Conservation (phyloP, 2,329 filamentous ascomycete genomes). For the Ophiostoma ulmi region DNA sequence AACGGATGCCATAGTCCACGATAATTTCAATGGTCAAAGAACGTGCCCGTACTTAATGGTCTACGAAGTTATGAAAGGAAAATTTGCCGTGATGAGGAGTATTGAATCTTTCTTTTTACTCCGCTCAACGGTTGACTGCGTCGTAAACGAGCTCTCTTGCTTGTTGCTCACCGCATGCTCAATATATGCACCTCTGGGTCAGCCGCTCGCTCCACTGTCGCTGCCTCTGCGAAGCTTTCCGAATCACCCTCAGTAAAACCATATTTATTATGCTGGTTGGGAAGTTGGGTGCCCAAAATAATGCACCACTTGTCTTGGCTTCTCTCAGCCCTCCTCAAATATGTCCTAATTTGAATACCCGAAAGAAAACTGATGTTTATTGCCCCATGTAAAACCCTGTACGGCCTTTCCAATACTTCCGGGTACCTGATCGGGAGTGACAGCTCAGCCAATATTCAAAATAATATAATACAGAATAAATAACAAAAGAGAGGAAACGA, state of each 20-base stretch:
- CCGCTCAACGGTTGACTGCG: not conserved
- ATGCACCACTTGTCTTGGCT: not conserved
- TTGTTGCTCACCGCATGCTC: not conserved
- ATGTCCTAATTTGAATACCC: not conserved
- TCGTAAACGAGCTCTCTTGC: not conserved
- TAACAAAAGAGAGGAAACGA: not conserved
- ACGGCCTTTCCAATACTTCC: not conserved
- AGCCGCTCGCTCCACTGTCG: constrained; percentile 3
- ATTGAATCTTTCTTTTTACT: not conserved
- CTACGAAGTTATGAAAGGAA: too few species aligned
- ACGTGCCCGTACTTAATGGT: not conserved
- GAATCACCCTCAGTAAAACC: not conserved
- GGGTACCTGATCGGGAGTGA: not conserved
- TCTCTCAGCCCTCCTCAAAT: not conserved
- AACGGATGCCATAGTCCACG: not conserved
- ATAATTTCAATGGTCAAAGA: not conserved
- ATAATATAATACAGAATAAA: not conserved
- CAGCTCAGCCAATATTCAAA: not conserved
- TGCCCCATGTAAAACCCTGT: not conserved
- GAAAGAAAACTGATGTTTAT: not conserved
- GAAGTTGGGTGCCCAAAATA: not conserved
- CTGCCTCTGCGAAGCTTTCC: not conserved
- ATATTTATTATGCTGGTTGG: not conserved
- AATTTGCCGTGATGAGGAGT: not conserved
- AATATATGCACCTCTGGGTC: not conserved